Conservation (phyloP, 2,329 filamentous ascomycete genomes). For the Didymosphaeria variabile region DNA sequence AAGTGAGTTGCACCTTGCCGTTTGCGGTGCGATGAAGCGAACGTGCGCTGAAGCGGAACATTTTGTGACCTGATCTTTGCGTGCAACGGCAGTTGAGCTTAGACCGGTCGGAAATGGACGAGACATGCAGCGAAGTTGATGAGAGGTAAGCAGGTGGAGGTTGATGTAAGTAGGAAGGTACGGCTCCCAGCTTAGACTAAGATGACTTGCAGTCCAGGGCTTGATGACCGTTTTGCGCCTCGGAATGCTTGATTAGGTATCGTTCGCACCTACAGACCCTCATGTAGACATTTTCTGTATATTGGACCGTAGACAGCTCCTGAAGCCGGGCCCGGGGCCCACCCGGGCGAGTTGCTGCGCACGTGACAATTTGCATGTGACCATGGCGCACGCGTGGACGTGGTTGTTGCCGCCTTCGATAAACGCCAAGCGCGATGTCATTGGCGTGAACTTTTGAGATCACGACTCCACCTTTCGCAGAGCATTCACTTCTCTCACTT, state of each 20-base stretch:
- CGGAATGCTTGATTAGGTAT: background rate
- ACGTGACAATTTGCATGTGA: conserved; percentile 17
- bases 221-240: background rate
- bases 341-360: too few relatives aligned
- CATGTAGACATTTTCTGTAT: background rate
- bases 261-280: background rate
- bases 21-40: conserved; percentile 24
- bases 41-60: background rate
- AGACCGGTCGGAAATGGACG: background rate
- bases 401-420: too few relatives aligned
- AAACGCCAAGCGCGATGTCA: conserved; percentile 35
- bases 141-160: background rate
- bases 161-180: background rate
- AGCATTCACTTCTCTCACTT: conserved; percentile 12
- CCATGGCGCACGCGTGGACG: too few relatives aligned
- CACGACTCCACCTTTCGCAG: background rate
- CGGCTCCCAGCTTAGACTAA: conserved; percentile 1
- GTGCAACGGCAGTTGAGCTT: conserved; percentile 3
- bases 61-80: background rate
- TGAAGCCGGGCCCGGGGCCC: background rate
- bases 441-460: conserved; percentile 28
- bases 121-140: background rate
- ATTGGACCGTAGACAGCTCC: background rate
- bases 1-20: conserved; percentile 36
- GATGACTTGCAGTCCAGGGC: background rate